phyloP scores from a whole-genome alignment of 306 rosid genomes.

The Crotalaria pallida region DNA sequence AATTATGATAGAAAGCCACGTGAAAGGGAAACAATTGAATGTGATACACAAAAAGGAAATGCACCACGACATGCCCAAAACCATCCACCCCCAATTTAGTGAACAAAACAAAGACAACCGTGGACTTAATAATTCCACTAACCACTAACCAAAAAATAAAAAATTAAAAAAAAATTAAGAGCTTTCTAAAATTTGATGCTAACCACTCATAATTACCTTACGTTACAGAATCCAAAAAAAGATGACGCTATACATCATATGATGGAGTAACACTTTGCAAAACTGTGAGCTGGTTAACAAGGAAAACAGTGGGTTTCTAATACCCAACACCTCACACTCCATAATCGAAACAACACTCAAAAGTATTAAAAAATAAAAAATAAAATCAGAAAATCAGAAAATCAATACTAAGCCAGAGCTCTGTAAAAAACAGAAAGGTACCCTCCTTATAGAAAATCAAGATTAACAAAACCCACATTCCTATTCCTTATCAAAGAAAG shows the following conservation, averaged over 20 bases:
- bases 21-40: constrained; percentile 27
- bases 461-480: constrained; percentile 15
- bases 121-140: constrained; percentile 14
- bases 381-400: background rate
- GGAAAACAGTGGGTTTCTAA: constrained; percentile 20
- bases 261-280: background rate
- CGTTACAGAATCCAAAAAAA: background rate
- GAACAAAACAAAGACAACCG: background rate
- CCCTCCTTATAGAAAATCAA: background rate
- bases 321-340: background rate
- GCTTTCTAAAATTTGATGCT: constrained; percentile 6
- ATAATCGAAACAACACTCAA: constrained; percentile 1
- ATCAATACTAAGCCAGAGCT: constrained; percentile 2
- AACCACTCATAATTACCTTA: background rate
- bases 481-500: background rate
- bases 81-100: background rate
- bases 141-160: background rate
- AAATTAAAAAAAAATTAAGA: no score
- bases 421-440: constrained; percentile 14
- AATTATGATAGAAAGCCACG: constrained; percentile 13
- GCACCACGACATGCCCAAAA: background rate
- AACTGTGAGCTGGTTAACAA: background rate
- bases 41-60: constrained; percentile 13
- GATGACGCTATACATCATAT: background rate
- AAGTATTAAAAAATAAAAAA: background rate